These are phyloP conservation scores for Dalbergia cochinchinensis DNA, from an alignment of 306 rosid genomes.

Conservation along the genomic window DNA sequence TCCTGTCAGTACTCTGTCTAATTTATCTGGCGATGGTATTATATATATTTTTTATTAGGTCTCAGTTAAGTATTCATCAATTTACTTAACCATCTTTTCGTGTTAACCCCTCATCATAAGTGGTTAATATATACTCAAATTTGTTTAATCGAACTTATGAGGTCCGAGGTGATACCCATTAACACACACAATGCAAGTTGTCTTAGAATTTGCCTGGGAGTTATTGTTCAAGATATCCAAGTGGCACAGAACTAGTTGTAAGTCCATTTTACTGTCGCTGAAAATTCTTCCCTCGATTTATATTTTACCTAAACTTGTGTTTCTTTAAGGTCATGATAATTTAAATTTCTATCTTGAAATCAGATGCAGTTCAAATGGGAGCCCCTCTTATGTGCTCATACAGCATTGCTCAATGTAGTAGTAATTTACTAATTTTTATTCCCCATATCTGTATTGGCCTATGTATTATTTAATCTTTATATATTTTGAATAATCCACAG, in stretches of 20 bases:
- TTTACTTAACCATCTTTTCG: not conserved
- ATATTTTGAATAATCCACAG: too few species aligned
- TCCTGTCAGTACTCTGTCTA: not conserved
- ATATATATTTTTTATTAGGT: not conserved
- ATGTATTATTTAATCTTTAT: not conserved
- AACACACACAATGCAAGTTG: not conserved
- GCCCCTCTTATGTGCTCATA: not conserved
- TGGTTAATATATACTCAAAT: not conserved
- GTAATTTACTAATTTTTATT: not conserved
- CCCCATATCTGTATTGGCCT: not conserved
- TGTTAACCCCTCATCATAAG: not conserved
- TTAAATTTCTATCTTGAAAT: constrained; percentile 2
- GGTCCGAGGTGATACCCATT: not conserved
- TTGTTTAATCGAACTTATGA: constrained; percentile 7
- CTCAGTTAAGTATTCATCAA: not conserved
- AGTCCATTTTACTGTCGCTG: not conserved
- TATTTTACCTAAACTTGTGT: not conserved
- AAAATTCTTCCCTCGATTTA: not conserved
- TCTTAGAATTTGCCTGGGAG: not conserved
- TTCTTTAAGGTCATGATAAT: not conserved
- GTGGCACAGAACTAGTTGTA: not conserved
- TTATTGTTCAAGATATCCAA: not conserved
- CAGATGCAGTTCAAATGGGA: not conserved
- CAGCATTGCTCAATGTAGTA: not conserved
- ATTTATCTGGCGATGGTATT: constrained; percentile 30